A percentile compares a stretch with the other conserved stretches of the same genome.
phyloP scores from a whole-genome alignment of 2,329 filamentous ascomycete genomes.

The Aspergillus unguis region DNA sequence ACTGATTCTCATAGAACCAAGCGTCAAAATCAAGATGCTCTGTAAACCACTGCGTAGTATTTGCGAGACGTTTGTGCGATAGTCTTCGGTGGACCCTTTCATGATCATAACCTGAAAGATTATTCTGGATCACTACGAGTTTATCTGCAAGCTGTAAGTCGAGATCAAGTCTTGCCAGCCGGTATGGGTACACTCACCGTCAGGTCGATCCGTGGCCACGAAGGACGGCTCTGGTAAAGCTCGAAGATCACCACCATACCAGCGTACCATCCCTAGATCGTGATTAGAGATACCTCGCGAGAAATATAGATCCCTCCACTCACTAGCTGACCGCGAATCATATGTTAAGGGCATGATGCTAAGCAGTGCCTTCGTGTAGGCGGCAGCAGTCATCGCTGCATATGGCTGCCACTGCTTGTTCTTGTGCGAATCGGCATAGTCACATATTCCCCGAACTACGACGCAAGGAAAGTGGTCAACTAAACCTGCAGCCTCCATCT shows the following conservation, averaged over 20 bases:
- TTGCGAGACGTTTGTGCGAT: conserved; percentile 16
- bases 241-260: neutral
- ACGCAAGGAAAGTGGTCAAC: neutral
- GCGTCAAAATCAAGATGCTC: conserved; percentile 15
- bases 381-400: neutral
- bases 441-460: conserved; percentile 1
- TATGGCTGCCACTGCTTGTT: conserved; percentile 2
- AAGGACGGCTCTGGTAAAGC: neutral
- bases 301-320: neutral
- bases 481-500: conserved; percentile 2
- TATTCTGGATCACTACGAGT: neutral
- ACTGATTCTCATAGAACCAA: conserved; percentile 16
- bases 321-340: neutral
- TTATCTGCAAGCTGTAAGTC: neutral
- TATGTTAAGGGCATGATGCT: neutral
- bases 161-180: neutral
- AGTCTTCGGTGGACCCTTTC: conserved; percentile 20
- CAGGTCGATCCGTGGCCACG: neutral
- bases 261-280: neutral
- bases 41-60: conserved; percentile 20
- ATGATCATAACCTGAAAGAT: conserved; percentile 20
- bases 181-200: neutral
- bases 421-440: conserved; percentile 4
- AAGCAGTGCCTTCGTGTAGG: conserved; percentile 1
- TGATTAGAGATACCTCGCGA: neutral